Conservation (phyloP, 305 asterid genomes). For the Rubia occidens region DNA sequence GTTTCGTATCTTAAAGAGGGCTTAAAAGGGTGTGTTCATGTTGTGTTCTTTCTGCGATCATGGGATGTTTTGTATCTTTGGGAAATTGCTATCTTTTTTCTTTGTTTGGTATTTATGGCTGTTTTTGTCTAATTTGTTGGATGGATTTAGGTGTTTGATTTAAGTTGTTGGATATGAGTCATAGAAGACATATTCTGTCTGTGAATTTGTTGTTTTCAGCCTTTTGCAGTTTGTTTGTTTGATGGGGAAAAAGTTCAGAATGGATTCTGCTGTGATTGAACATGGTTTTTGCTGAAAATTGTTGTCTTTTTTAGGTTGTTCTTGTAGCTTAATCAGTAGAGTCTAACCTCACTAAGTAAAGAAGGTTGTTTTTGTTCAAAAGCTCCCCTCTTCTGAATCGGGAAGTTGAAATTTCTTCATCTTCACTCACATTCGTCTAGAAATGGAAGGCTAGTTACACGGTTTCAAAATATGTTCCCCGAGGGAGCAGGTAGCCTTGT, state of each 20-base stretch:
- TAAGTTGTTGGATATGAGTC: neutral
- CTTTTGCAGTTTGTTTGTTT: neutral
- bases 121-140: neutral
- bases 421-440: neutral
- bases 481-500: neutral
- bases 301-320: neutral
- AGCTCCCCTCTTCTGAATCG: neutral
- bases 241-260: neutral
- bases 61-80: neutral
- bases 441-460: neutral
- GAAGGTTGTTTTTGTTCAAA: neutral
- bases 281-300: neutral
- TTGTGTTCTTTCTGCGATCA: slow-evolving; percentile 1
- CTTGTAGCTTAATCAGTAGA: neutral
- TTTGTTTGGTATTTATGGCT: neutral
- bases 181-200: neutral
- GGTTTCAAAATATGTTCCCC: neutral
- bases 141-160: neutral
- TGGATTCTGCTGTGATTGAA: neutral
- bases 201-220: neutral
- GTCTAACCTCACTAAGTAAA: neutral
- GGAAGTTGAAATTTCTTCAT: neutral
- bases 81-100: neutral
- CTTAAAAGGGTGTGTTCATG: neutral
- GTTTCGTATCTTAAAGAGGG: neutral